Conservation (phyloP, 2,329 filamentous ascomycete species). For the Chrysosporium keratinophilum region DNA sequence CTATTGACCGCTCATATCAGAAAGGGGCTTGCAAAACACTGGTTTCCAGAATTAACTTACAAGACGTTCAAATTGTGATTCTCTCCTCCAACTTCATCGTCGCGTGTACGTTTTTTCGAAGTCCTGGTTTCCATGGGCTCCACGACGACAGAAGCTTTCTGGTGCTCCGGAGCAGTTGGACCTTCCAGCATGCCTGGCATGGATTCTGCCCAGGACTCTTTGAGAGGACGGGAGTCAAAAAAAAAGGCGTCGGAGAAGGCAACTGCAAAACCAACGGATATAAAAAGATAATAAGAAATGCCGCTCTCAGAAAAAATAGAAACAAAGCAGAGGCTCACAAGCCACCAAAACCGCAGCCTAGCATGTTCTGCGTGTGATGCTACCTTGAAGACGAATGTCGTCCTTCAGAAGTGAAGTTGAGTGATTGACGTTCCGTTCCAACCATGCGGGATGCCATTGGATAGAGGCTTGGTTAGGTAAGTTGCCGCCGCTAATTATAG, state of each 20-base stretch:
- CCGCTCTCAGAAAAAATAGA: no score
- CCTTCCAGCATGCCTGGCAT: background rate
- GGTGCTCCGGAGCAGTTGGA: background rate
- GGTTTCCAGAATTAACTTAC: background rate
- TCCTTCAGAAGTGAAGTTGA: background rate
- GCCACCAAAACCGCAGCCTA: background rate
- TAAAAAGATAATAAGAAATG: no score
- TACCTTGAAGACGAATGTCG: background rate
- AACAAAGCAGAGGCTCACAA: no score
- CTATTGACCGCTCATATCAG: background rate
- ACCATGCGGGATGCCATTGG: background rate
- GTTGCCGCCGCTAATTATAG: slow-evolving; percentile 3
- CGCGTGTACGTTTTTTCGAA: slow-evolving; percentile 7
- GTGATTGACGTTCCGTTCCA: background rate
- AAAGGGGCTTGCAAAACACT: no score
- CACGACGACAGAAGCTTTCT: background rate
- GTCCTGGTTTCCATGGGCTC: slow-evolving; percentile 4
- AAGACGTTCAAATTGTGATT: background rate
- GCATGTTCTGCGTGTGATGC: background rate
- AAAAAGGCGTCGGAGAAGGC: no score
- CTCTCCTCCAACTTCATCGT: slow-evolving; percentile 2
- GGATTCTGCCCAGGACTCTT: no score
- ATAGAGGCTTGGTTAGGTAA: background rate
- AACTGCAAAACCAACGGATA: no score
- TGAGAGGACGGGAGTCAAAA: background rate